Base-by-base conservation (phyloP, 129 eudicot species). In the Tagetes patula region DNA sequence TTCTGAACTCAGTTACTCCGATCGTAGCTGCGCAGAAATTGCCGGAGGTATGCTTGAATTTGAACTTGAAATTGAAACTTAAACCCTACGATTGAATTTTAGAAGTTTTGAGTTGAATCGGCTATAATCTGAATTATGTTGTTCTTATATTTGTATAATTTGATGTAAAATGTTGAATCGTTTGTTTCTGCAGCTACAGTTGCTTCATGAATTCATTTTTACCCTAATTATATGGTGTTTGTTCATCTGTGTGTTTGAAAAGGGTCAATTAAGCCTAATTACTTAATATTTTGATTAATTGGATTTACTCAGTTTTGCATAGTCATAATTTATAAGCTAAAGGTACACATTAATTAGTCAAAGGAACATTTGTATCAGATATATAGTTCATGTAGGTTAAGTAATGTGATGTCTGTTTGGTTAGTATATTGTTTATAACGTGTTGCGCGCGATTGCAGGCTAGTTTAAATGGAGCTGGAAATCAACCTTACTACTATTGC, bases 1-100 rank as follows among this genome's bases (percentile, higher is more conserved):
- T 90, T 65, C 42, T 90, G 76, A 79, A 85, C 41, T 79, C 88
- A 8, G 84, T 87, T 41, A 83, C 85, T 72, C 93, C 90, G 1
- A 38, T 48, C 13, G 84, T 90, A 58, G 79, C 80, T 14, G 84
- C 83, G 5, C 85, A 74, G 41, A 48, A 38, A 5, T 67, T 48
- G 8, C 72, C 77, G 12, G 74, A 89, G 96, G 96, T 89, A 82
- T 54, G 40, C 5, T 3, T 30, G 13, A 40, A 58, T 9, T 83
- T 13, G 42, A 75, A 66, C 20, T 49, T 40, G 27, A 20, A 49
- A 31, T 11, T 5, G 6, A 39, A 42, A 58, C 42, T 33, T 7
- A 36, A 47, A 39, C 2, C 56, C 56, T 53, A 34, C 0, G 60
- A 8, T 40, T 61, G 43, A 52, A 31, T 3, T 5, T 32, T 14